Percentiles rank a stretch among this genome's conserved stretches.
Conservation (phyloP, 768 basidiomycete species). For the Gloeopeniophorella convolvens region DNA sequence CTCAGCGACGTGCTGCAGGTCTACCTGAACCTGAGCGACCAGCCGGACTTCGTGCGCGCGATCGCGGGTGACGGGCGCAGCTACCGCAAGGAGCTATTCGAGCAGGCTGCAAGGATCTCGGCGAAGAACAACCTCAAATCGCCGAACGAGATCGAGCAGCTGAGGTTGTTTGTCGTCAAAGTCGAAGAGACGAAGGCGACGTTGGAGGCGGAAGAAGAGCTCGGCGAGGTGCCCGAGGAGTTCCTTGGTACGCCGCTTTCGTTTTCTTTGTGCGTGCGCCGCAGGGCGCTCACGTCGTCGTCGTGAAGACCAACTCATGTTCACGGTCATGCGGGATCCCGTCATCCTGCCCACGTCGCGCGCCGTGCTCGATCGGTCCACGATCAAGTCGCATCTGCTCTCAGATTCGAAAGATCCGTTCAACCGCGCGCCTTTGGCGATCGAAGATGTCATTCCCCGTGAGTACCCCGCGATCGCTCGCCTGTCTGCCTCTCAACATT, state of each 20-base stretch:
- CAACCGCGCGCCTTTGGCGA: slow-evolving; percentile 76
- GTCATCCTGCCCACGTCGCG: slow-evolving; percentile 83
- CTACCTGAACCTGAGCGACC: slow-evolving; percentile 81
- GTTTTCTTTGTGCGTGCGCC: slow-evolving; percentile 8
- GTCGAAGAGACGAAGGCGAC: slow-evolving; percentile 79
- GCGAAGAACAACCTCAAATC: slow-evolving; percentile 61
- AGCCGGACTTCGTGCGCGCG: slow-evolving; percentile 71
- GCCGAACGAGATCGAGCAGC: slow-evolving; percentile 63
- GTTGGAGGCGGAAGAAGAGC: slow-evolving; percentile 84
- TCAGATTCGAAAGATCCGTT: slow-evolving; percentile 94
- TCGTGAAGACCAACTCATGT: slow-evolving; percentile 76
- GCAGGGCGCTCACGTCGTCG: slow-evolving; percentile 10
- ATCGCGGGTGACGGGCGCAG: slow-evolving; percentile 94
- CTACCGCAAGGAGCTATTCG: slow-evolving; percentile 80
- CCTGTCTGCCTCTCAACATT: background rate
- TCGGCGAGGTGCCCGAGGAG: slow-evolving; percentile 93
- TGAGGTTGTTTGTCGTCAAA: slow-evolving; percentile 64
- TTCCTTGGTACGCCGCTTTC: slow-evolving; percentile 62
- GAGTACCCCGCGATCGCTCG: slow-evolving; percentile 24
- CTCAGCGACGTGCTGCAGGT: slow-evolving; percentile 86
- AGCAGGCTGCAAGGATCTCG: slow-evolving; percentile 65
- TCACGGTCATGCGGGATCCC: slow-evolving; percentile 91
- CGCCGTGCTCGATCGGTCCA: slow-evolving; percentile 74
- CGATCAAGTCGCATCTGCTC: slow-evolving; percentile 91
- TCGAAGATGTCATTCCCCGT: slow-evolving; percentile 79